These are phyloP conservation scores for Aspergillus incahuasiensis DNA, from an alignment of 495 filamentous ascomycete species.

Conservation along the genomic window DNA sequence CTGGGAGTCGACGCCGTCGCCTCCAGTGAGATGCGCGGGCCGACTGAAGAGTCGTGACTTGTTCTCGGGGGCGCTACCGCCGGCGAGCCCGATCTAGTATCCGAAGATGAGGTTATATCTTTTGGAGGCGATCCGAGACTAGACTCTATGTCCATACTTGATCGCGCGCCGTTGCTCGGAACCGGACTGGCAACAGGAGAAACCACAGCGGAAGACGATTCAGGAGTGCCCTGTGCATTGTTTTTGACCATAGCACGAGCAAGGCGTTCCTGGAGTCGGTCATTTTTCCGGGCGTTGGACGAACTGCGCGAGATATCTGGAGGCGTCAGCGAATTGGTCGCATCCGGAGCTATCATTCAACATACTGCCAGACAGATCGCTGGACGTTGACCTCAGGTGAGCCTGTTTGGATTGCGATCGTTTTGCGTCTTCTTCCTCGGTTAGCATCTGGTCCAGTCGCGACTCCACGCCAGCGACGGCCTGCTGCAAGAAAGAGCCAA, in stretches of 20 bases:
- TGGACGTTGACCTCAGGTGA: conserved; percentile 21
- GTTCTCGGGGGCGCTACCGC: conserved; percentile 12
- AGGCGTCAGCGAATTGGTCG: conserved; percentile 19
- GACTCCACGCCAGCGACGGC: conserved; percentile 94
- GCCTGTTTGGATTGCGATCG: conserved; percentile 22
- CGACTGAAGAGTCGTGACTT: conserved; percentile 32
- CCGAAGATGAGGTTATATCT: conserved; percentile 16
- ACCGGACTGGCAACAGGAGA: conserved; percentile 33
- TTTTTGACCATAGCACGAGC: conserved; percentile 59
- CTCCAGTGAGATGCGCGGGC: conserved; percentile 12
- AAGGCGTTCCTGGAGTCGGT: conserved; percentile 80
- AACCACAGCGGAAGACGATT: conserved; percentile 31
- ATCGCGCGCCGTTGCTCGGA: conserved; percentile 31
- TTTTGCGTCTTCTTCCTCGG: conserved; percentile 60
- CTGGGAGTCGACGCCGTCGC: neutral
- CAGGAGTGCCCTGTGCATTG: conserved; percentile 24
- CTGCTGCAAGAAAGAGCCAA: conserved; percentile 79
- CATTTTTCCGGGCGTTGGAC: conserved; percentile 55
- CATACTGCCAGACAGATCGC: conserved; percentile 23
- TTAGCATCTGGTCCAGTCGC: conserved; percentile 83
- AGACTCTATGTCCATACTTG: conserved; percentile 37
- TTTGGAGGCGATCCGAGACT: conserved; percentile 21
- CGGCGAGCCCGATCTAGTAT: neutral
- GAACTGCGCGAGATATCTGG: conserved; percentile 51
- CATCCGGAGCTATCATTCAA: neutral